Conservation (phyloP, 2,329 filamentous ascomycete genomes). For the Pezicula rhizophila region DNA sequence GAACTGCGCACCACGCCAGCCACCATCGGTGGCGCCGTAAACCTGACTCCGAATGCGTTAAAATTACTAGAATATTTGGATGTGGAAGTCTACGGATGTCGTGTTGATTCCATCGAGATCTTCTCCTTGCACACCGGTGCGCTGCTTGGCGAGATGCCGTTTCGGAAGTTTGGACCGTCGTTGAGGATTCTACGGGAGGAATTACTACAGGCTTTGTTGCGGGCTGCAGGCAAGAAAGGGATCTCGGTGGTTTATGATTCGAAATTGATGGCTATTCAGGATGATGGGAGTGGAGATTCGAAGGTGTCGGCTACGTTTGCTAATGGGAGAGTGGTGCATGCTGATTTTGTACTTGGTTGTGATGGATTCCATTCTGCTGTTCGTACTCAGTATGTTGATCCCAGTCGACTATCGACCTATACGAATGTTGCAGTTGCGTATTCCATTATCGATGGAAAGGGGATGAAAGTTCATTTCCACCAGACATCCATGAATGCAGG, state of each 20-base stretch:
- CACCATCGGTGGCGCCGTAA: constrained; percentile 39
- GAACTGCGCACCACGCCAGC: constrained; percentile 40
- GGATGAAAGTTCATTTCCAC: constrained; percentile 5
- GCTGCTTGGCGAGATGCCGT: constrained; percentile 16
- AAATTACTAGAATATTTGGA: constrained; percentile 37
- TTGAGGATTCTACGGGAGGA: constrained; percentile 24
- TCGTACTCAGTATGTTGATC: constrained; percentile 16
- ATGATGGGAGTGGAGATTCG: neutral
- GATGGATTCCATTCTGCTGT: constrained; percentile 30
- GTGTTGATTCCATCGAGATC: constrained; percentile 22
- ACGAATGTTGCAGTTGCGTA: constrained; percentile 6
- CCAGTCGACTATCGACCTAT: constrained; percentile 5
- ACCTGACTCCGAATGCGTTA: constrained; percentile 40
- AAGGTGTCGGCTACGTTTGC: constrained; percentile 19
- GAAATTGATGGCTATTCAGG: constrained; percentile 6
- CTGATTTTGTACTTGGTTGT: constrained; percentile 26
- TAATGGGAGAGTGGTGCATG: constrained; percentile 17
- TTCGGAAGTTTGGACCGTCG: constrained; percentile 14
- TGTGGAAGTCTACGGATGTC: constrained; percentile 20
- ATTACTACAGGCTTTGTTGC: constrained; percentile 21
- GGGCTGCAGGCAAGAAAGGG: constrained; percentile 7
- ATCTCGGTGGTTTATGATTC: constrained; percentile 11
- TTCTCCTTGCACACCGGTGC: constrained; percentile 24
- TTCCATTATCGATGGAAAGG: constrained; percentile 2
- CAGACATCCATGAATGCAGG: constrained; percentile 9